Evolutionary conservation across 306 rosid genomes (phyloP).

Genomic region (Begonia fuchsioides): DNA sequence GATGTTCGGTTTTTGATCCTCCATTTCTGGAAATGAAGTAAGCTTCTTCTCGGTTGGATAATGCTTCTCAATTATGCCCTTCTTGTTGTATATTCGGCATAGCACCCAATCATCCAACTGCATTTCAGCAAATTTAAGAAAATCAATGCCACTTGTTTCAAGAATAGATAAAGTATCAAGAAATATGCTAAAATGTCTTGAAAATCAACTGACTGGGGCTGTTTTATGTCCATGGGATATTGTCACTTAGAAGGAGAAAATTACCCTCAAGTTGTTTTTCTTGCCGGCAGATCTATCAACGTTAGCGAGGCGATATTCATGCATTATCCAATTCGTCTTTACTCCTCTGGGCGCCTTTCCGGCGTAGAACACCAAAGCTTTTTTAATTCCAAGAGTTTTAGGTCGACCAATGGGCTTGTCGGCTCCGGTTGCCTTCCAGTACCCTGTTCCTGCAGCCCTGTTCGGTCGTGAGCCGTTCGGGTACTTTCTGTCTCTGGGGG

Average conservation of each 20-base stretch:
- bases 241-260: too few relatives aligned
- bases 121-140: background rate
- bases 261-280: conserved; percentile 60
- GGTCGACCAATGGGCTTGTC: conserved; percentile 88
- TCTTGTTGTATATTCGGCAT: conserved; percentile 90
- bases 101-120: conserved; percentile 98
- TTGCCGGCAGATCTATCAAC: conserved; percentile 75
- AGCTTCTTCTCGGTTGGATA: conserved; percentile 14
- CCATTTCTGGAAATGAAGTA: conserved; percentile 17
- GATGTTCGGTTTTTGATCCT: conserved; percentile 50
- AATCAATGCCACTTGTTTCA: background rate
- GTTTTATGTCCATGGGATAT: too few relatives aligned
- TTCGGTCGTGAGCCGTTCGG: conserved; percentile 96
- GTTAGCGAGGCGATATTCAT: conserved; percentile 90
- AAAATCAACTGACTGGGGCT: too few relatives aligned
- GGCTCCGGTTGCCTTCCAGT: conserved; percentile 96
- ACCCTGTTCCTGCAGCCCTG: conserved; percentile 77
- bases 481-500: conserved; percentile 83
- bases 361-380: conserved; percentile 77
- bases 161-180: too few relatives aligned
- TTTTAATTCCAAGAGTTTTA: conserved; percentile 68
- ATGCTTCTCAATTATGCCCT: conserved; percentile 49
- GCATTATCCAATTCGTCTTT: conserved; percentile 99
- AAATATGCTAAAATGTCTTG: too few relatives aligned
- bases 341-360: conserved; percentile 81